Evolutionary conservation across 2,329 filamentous ascomycete species (phyloP).

Genomic region (Colletotrichum sp.): DNA sequence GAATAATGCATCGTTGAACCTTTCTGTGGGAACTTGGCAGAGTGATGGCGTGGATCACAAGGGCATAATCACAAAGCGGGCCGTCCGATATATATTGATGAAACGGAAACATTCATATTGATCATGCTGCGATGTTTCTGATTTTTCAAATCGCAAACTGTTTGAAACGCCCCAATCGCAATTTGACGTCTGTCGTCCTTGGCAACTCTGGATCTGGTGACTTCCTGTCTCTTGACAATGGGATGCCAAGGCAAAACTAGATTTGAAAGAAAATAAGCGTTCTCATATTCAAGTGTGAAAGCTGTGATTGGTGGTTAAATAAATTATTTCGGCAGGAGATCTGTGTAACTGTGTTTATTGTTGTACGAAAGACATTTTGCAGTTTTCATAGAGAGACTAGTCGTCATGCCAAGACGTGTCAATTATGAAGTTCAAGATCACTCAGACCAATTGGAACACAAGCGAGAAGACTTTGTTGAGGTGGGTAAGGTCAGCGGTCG

Average conservation of each 20-base stretch:
- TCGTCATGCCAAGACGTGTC: neutral
- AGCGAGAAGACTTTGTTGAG: neutral
- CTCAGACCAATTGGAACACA: neutral
- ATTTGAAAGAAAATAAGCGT: fast-evolving
- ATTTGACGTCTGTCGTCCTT: neutral
- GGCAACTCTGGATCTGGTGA: neutral
- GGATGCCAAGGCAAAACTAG: fast-evolving
- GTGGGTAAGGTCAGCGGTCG: neutral
- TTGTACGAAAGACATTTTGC: neutral
- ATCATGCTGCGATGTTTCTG: fast-evolving
- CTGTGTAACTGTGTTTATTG: neutral
- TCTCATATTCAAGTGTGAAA: neutral
- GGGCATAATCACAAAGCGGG: too few species aligned
- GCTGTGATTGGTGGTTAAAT: neutral
- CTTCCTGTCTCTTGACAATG: neutral
- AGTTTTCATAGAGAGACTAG: neutral
- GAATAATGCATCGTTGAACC: neutral
- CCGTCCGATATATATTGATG: fast-evolving
- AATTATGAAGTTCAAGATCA: neutral
- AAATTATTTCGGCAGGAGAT: neutral
- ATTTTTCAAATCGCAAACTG: fast-evolving
- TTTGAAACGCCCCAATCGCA: neutral
- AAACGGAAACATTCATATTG: fast-evolving
- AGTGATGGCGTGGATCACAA: neutral
- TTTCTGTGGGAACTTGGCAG: neutral